A percentile compares a stretch with the other conserved stretches of the same genome.
phyloP scores from a whole-genome alignment of 805 yeast genomes.

The Metschnikowia rubicola region DNA sequence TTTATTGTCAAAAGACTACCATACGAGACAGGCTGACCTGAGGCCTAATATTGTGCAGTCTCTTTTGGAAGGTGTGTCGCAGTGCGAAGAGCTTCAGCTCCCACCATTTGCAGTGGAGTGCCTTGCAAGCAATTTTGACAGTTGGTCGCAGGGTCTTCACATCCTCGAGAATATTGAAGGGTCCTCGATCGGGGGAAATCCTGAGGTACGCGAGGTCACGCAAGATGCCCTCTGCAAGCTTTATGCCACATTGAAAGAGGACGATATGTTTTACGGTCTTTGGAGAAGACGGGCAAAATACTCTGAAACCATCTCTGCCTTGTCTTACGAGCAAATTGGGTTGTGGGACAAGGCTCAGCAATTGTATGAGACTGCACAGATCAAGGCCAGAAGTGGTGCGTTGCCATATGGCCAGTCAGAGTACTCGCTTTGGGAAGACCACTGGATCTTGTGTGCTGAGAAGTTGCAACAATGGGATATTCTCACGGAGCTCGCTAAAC shows the following conservation, averaged over 20 bases:
- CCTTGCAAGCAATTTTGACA: constrained; percentile 78
- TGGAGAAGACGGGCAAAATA: constrained; percentile 98
- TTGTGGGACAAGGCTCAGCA: constrained; percentile 93
- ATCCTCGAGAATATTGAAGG: constrained; percentile 70
- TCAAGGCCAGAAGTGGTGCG: constrained; percentile 92
- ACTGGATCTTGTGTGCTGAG: constrained; percentile 97
- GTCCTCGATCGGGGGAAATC: constrained; percentile 59
- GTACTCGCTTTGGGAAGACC: constrained; percentile 96
- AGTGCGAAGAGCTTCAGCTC: constrained; percentile 66
- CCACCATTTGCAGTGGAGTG: constrained; percentile 95
- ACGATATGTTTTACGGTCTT: constrained; percentile 94
- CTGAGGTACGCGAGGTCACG: constrained; percentile 76
- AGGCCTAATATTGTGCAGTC: constrained; percentile 86
- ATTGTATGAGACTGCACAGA: constrained; percentile 92
- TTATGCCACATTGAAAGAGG: constrained; percentile 85
- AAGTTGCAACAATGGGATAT: constrained; percentile 98
- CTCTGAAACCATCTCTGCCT: constrained; percentile 85
- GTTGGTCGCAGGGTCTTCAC: constrained; percentile 87
- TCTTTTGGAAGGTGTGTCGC: constrained; percentile 76
- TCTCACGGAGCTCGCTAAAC: constrained; percentile 91
- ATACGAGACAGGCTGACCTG: constrained; percentile 81
- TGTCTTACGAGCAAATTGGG: constrained; percentile 93
- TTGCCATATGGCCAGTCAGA: constrained; percentile 94
- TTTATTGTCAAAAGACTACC: constrained; percentile 84
- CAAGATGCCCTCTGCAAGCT: constrained; percentile 88